These are phyloP conservation scores for Corniculantispora saksenae DNA, from an alignment of 2,329 filamentous ascomycete species.

Conservation along the genomic window DNA sequence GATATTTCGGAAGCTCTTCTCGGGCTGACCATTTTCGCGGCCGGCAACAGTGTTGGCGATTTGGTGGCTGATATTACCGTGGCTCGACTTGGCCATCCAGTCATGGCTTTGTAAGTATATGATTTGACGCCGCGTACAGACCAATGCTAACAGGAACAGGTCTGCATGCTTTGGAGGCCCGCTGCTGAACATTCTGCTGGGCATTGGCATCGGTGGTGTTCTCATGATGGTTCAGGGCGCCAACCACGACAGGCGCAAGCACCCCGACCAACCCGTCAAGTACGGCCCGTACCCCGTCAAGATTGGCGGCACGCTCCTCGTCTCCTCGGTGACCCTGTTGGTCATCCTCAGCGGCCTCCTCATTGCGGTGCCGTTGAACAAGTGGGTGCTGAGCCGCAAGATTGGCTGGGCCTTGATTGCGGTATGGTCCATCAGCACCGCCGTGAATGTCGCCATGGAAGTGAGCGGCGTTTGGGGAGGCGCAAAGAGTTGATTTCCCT, in stretches of 20 bases:
- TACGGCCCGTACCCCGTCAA: slow-evolving; percentile 82
- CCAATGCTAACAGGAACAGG: slow-evolving; percentile 33
- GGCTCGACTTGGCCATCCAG: slow-evolving; percentile 87
- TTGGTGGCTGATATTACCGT: slow-evolving; percentile 94
- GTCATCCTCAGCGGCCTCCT: slow-evolving; percentile 77
- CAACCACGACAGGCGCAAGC: slow-evolving; percentile 63
- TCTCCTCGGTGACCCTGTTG: slow-evolving; percentile 82
- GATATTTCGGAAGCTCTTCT: slow-evolving; percentile 94
- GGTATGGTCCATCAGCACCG: slow-evolving; percentile 79
- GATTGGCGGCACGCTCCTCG: slow-evolving; percentile 80
- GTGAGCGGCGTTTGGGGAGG: slow-evolving; percentile 56
- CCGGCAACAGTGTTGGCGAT: slow-evolving; percentile 93
- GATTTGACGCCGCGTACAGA: neutral
- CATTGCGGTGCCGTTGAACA: slow-evolving; percentile 78
- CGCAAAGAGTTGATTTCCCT: slow-evolving; percentile 17
- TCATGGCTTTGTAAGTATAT: slow-evolving; percentile 76
- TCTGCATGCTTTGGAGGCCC: slow-evolving; percentile 97
- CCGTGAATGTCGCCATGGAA: slow-evolving; percentile 81
- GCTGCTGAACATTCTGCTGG: slow-evolving; percentile 94
- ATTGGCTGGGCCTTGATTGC: slow-evolving; percentile 80
- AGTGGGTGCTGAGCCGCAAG: slow-evolving; percentile 79
- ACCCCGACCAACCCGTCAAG: slow-evolving; percentile 63
- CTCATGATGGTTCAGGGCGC: slow-evolving; percentile 80
- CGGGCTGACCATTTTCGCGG: slow-evolving; percentile 92
- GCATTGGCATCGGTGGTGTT: slow-evolving; percentile 86